phyloP scores from a whole-genome alignment of 176 grass and related monocot species.

The Raddia distichophylla region DNA sequence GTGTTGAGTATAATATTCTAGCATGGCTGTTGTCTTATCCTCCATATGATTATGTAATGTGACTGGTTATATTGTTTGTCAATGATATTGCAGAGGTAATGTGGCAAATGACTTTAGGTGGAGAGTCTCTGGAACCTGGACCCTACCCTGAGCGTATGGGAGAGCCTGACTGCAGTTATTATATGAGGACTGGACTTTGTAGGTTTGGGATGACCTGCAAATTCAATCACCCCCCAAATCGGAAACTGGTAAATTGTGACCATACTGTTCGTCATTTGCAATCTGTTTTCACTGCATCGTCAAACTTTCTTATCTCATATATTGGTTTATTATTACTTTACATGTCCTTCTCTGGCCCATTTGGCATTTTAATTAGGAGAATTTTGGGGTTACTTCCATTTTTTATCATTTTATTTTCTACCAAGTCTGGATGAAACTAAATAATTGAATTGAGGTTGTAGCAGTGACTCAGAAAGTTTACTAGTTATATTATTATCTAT shows the following conservation, averaged over 20 bases:
- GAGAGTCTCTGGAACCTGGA: conserved; percentile 59
- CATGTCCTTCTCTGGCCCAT: background rate
- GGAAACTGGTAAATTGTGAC: conserved; percentile 53
- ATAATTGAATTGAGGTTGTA: background rate
- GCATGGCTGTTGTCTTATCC: background rate
- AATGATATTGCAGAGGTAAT: conserved; percentile 60
- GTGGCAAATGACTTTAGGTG: conserved; percentile 68
- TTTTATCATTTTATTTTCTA: conserved; percentile 6
- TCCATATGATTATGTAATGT: background rate
- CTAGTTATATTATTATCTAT: background rate
- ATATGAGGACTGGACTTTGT: conserved; percentile 84
- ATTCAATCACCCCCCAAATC: conserved; percentile 78
- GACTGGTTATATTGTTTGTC: background rate
- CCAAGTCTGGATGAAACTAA: background rate
- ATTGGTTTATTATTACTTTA: background rate
- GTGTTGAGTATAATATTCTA: conserved; percentile 1
- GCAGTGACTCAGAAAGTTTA: background rate
- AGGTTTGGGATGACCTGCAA: conserved; percentile 86
- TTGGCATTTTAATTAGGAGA: background rate
- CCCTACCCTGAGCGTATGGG: conserved; percentile 73
- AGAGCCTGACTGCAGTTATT: conserved; percentile 85
- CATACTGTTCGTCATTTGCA: conserved; percentile 1
- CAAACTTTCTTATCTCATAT: background rate
- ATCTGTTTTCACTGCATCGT: conserved; percentile 16
- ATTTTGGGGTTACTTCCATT: background rate